Base-by-base conservation (phyloP, 495 filamentous ascomycete species). In the Penicillium psychrofluorescens region DNA sequence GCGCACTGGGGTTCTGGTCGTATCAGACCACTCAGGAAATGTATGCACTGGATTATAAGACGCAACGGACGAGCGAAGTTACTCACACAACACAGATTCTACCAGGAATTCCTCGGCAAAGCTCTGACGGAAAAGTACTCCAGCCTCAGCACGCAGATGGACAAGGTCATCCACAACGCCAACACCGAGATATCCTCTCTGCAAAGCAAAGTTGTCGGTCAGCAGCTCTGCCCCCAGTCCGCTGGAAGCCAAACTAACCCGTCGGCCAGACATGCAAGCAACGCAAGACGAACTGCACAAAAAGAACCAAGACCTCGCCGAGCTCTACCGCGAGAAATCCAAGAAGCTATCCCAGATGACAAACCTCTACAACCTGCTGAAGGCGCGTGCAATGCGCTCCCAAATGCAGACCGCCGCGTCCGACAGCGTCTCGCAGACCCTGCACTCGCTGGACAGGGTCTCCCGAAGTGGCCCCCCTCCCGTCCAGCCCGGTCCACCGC, bases 1-100 rank as follows among this genome's bases (percentile, higher is more conserved):
- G 88, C 44, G 92, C 84, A 5, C 61, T 96, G 43, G 79, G 75
- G 11, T 96, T 96, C 56, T 98, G 88, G 85, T 80, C 82, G 31
- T 96, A 95, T 59, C 92, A 97, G 53, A 82, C 86, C 11, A 84
- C 82, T 6, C 90, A 95, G 55, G 87, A 96, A 67, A 89, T 96
- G 89, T 94, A 53, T 35, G 50, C 50, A 48, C 22, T 22, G 22
- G 22, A 4, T 22, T 22, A 4, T 4, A 22, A 22, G 22, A 22
- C 3, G 22, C 22, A 22, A 22, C 22, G 22, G 4, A 22, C 22
- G 22, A 22, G 22, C 3, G 4, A 4, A 22, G 2, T 22, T 3
- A 22, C 22, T 22, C 22, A 22, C 22, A 6, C 22, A 3, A 9
- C 14, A 6, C 38, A 95, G 90, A 37, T 73, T 87, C 48, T 95